phyloP scores from a whole-genome alignment of 345 rosid species.

The Mercurialis annua region DNA sequence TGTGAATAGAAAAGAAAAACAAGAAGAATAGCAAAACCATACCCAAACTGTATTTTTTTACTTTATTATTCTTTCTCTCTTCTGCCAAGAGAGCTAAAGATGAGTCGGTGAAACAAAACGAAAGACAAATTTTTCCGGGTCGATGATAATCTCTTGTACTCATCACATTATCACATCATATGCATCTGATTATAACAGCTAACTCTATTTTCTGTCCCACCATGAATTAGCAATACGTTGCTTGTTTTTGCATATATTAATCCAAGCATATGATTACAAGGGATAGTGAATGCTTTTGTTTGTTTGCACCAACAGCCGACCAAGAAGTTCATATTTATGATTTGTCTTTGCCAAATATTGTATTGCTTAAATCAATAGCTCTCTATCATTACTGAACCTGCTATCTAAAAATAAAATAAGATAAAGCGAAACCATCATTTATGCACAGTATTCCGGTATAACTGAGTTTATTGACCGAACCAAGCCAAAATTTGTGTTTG shows the following conservation, averaged over 20 bases:
- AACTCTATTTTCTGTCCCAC: background rate
- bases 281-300: background rate
- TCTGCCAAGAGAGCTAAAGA: background rate
- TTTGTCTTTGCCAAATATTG: background rate
- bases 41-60: constrained; percentile 9
- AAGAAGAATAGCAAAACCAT: background rate
- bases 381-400: background rate
- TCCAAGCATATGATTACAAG: background rate
- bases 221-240: background rate
- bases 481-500: too few relatives aligned
- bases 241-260: background rate
- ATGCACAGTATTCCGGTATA: too few relatives aligned
- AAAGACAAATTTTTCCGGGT: background rate
- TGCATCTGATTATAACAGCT: background rate
- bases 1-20: constrained; percentile 23
- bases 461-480: too few relatives aligned
- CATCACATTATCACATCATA: background rate
- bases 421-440: background rate
- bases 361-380: background rate
- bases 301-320: background rate
- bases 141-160: background rate
- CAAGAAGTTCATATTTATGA: background rate
- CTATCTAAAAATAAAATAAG: background rate
- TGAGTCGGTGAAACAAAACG: background rate
- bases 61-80: background rate